Percentiles rank a stretch among this genome's conserved stretches.
Conservation (phyloP, 2,329 filamentous ascomycete species). For the Arthrobotrys iridis region DNA sequence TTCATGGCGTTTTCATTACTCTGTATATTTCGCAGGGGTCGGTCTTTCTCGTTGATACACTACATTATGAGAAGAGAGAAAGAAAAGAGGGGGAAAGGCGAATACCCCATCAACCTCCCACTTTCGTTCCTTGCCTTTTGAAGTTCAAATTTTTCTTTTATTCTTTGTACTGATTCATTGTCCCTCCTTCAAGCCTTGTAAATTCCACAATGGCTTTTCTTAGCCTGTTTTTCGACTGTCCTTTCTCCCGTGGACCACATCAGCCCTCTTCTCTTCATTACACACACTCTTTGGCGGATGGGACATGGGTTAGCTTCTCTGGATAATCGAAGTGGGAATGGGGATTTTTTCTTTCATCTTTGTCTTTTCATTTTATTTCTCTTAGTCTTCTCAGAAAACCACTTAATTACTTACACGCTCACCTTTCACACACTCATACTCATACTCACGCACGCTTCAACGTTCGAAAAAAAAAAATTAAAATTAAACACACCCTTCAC, state of each 20-base stretch:
- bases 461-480: background rate
- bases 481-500: no score
- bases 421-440: background rate
- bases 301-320: conserved; percentile 8
- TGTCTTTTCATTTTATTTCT: background rate
- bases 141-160: background rate
- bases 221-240: conserved; percentile 24
- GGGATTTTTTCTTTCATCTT: conserved; percentile 7
- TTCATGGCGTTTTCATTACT: conserved; percentile 46
- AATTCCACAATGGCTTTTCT: conserved; percentile 19
- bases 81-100: background rate
- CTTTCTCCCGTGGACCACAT: conserved; percentile 1
- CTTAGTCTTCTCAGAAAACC: conserved; percentile 1
- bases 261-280: conserved; percentile 8
- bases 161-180: conserved; percentile 21
- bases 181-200: conserved; percentile 24
- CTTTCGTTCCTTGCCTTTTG: background rate
- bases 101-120: background rate
- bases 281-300: conserved; percentile 12
- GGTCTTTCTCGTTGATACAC: conserved; percentile 8
- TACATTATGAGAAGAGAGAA: conserved; percentile 4
- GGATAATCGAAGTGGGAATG: conserved; percentile 3
- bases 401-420: background rate
- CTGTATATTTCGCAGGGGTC: conserved; percentile 30
- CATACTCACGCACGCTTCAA: background rate